Base-by-base conservation (phyloP, 805 yeast genomes). In the Starmerella vaccinii region DNA sequence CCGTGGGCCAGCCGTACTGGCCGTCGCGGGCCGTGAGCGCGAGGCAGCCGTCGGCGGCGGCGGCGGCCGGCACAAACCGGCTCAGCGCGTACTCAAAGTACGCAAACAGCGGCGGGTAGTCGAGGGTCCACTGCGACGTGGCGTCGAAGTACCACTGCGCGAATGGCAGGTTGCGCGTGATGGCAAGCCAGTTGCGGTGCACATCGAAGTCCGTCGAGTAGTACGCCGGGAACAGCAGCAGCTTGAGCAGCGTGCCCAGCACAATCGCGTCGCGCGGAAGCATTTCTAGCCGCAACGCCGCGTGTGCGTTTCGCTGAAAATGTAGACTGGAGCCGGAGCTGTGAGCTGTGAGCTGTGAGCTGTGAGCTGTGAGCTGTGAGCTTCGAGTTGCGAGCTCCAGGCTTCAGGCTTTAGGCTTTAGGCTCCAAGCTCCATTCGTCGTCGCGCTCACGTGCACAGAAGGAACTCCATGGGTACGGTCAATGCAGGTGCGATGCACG, bases 91-190 rank as follows among this genome's bases (percentile, higher is more conserved):
- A 87, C 65, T 92, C 98, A 59, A 92, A 90, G 66, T 87, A 89
- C 0, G 98, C 98, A 67, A 92, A 92, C 61, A 88, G 85, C 0
- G 99, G 99, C 10, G 99, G 98, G 67, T 90, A 92, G 65, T 92
- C 98, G 37, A 92, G 69, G 0, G 97, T 92, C 97, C 97, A 92
- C 63, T 84, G 88, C 41, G 78, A 76, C 15, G 78, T 76, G 0
- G 86, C 78, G 43, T 92, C 95, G 38, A 73, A 64, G 63, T 92
- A 92, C 99, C 99, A 92, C 49, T 82, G 64, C 15, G 68, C 68
- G 16, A 89, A 45, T 0, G 97, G 97, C 18, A 89, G 67, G 5
- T 74, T 73, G 59, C 80, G 69, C 0, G 97, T 90, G 46, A 92
- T 82, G 0, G 98, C 95, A 19, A 92, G 74, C 98, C 98, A 92